Percentiles rank a stretch among this genome's conserved stretches.
phyloP scores from a whole-genome alignment of 495 filamentous ascomycete species.

The Hypoxylon perforatum region DNA sequence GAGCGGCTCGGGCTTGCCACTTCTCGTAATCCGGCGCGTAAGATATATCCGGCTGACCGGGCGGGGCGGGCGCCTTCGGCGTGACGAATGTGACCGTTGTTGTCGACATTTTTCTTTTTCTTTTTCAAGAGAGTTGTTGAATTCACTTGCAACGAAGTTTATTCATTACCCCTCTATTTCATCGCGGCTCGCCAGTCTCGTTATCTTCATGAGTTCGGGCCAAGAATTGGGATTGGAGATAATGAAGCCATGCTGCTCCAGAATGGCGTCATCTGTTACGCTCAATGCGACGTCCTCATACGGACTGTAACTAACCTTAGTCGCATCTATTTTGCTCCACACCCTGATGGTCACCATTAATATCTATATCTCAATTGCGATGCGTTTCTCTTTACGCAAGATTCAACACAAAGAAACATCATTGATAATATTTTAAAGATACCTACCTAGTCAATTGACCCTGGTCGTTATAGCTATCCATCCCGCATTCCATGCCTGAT shows the following conservation, averaged over 20 bases:
- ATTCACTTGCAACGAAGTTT: background rate
- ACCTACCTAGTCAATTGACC: too few relatives aligned
- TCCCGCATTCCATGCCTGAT: too few relatives aligned
- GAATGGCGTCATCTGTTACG: conserved; percentile 38
- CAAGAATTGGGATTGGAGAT: conserved; percentile 7
- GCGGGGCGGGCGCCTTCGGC: conserved; percentile 29
- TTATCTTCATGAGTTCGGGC: background rate
- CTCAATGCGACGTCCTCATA: conserved; percentile 4
- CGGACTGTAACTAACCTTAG: background rate
- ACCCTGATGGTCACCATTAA: too few relatives aligned
- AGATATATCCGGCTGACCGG: conserved; percentile 63
- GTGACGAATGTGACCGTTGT: conserved; percentile 34
- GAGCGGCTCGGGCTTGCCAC: conserved; percentile 61
- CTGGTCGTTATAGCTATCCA: too few relatives aligned
- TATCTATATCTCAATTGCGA: too few relatives aligned
- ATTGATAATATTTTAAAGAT: too few relatives aligned
- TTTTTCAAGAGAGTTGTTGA: background rate
- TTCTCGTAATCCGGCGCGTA: conserved; percentile 67
- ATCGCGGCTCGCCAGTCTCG: background rate
- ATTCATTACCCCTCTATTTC: background rate
- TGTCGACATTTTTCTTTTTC: conserved; percentile 25
- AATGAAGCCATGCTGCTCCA: conserved; percentile 30
- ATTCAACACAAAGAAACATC: too few relatives aligned
- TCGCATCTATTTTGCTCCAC: background rate
- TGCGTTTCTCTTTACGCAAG: too few relatives aligned